Base-by-base conservation (phyloP, 2,329 filamentous ascomycete genomes). In the Lecanosticta acicola region DNA sequence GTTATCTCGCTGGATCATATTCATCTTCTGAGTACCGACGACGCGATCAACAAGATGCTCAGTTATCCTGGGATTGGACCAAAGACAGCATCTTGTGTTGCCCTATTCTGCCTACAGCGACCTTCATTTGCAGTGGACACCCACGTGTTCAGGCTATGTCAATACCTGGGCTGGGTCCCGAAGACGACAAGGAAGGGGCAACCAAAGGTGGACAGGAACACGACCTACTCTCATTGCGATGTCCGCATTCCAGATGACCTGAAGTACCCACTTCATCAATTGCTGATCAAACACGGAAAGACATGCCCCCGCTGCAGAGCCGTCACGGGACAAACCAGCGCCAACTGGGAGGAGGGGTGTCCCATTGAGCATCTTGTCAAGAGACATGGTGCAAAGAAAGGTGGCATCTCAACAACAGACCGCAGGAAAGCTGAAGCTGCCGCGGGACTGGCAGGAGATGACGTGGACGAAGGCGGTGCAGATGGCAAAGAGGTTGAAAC, bases 381-480 rank as follows among this genome's bases (percentile, higher is more conserved):
- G 45, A 67, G 79, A 42, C 75, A 70, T n/a, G 79, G 77, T 5
- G 72, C 68, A 47, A 74, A 75, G 55, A 78, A 78, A 57, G 71
- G 64, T 32, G 67, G 61, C 33, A 51, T 50, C 2, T 60, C 54
- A n/a, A 52, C 52, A 21, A 54, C 42, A 36, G 55, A 54, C 32
- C 53, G 55, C 36, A 59, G 57, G 57, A 17, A 76, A 69, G 17
- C 77, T 74, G 3, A 85, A 83, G 64, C 90, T 88, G 3, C 86
- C 90, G 47, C 83, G 82, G n/a, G 83, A 76, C 3, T 85, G 90
- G 46, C 83, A 82, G 14, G 83, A 76, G 39, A 81, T 74, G 51
- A 93, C 90, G 62, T 80, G 77, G 20, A 80, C 80, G 3, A 85
- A 81, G 71, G 93, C 93, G 74, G 93, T 72, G 3, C 87, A 86